Percentiles rank a stretch among this genome's conserved stretches.
Evolutionary conservation across 768 basidiomycete genomes (phyloP).

Genomic region (Phlegmacium glaucopus): DNA sequence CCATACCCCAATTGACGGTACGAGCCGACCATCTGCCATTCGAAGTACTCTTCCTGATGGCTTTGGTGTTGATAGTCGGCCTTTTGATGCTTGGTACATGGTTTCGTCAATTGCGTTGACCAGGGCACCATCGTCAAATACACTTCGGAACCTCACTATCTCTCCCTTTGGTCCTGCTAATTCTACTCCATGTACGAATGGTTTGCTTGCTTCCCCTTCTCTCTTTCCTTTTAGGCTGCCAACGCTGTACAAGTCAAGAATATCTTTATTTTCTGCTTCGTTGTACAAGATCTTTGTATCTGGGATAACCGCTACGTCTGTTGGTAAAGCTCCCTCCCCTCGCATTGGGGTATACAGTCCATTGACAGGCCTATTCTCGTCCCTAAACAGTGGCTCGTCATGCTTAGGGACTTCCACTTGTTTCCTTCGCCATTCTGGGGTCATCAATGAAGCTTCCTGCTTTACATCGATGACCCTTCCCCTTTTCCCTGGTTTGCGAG

Average conservation of each 20-base stretch:
- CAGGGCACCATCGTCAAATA: conserved; percentile 29
- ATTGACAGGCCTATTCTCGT: too few species aligned
- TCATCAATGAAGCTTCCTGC: too few species aligned
- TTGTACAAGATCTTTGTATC: conserved; percentile 4
- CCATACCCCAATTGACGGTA: conserved; percentile 16
- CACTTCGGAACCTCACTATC: conserved; percentile 11
- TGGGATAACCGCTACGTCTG: not conserved
- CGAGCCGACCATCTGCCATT: conserved; percentile 28
- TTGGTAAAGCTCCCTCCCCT: too few species aligned
- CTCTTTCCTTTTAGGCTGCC: not conserved
- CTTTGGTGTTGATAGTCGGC: not conserved
- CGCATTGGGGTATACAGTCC: too few species aligned
- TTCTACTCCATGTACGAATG: conserved; percentile 17
- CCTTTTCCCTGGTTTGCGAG: too few species aligned
- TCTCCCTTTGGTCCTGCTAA: conserved; percentile 14
- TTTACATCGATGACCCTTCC: too few species aligned
- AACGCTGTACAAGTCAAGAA: conserved; percentile 3
- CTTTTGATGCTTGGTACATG: not conserved
- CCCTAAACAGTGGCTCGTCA: too few species aligned
- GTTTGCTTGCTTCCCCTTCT: conserved; percentile 2
- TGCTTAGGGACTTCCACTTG: too few species aligned
- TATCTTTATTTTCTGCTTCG: not conserved
- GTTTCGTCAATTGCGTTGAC: not conserved
- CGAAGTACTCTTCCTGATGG: conserved; percentile 7
- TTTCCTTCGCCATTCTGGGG: too few species aligned